Evolutionary conservation across 352 stramenopile genomes (phyloP), one percentile per base, ranked within the genome.

Genomic region (Blastocystis sp.): DNA sequence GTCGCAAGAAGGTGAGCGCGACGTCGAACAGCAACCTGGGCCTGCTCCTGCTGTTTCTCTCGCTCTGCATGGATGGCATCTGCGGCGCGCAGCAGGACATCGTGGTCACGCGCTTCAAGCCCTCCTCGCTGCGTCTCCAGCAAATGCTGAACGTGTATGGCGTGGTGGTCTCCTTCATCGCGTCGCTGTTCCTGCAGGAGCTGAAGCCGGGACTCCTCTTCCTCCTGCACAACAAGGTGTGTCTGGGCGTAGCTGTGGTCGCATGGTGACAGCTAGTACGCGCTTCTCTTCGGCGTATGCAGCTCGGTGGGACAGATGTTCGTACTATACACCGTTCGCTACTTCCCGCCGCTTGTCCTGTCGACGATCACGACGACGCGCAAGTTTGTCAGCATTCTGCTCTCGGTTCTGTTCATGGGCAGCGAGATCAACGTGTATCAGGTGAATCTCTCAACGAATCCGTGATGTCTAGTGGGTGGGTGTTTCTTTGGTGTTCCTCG

Each of bases 361-460:
- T 98, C 95, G 44, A 99, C 96, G 44, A 97, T 99, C 86, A 99
- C 96, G 40, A 99, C 96, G 0, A 99, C 96, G 77, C 91, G 96
- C 88, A 99, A 99, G 90, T 98, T 99, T 89, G 98, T 99, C 88
- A 98, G 94, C 9, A 97, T 99, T 53, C 89, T 99, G 32, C 93
- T 98, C 87, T 98, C 93, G 27, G 95, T 98, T 18, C 88, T 98
- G 24, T 93, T 95, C 88, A 97, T 97, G 88, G 94, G 94, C 29
- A 94, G 98, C 90, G 84, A 92, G 42, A 92, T 98, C 59, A 93
- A 89, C 84, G 78, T 87, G 76, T 92, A 94, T 11, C 73, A 84
- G 59, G 73, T 84, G 16, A 6, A n/a, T 16, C 18, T 18, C 42
- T 75, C 32, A 34, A 42, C 24, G 57, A 63, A 40, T 1, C 4